phyloP scores from a whole-genome alignment of 306 rosid species.

The Sesbania bispinosa region DNA sequence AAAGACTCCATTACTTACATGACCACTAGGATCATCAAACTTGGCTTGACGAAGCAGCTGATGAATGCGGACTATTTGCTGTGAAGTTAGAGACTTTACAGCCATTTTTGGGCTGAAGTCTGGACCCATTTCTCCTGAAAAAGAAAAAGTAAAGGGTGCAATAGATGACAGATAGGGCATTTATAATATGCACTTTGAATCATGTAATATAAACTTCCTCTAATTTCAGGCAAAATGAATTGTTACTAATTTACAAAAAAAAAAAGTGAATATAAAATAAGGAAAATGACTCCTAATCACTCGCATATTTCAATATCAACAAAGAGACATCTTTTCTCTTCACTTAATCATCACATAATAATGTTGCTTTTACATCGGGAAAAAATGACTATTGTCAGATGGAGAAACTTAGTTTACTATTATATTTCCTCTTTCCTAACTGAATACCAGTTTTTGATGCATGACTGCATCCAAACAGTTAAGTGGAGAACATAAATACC shows the following conservation, averaged over 20 bases:
- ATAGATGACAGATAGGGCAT: neutral
- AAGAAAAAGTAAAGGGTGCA: neutral
- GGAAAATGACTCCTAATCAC: neutral
- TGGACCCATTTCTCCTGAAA: constrained; percentile 91
- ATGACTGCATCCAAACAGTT: neutral
- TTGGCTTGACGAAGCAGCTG: constrained; percentile 97
- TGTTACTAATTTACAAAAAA: too few relatives aligned
- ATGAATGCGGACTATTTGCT: constrained; percentile 90
- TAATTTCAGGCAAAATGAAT: neutral
- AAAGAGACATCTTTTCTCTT: constrained; percentile 7
- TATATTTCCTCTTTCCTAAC: too few relatives aligned
- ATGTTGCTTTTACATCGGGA: neutral
- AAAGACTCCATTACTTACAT: constrained; percentile 38
- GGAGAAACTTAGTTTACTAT: constrained; percentile 1
- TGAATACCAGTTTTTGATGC: neutral
- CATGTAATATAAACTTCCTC: constrained; percentile 10
- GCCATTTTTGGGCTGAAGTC: constrained; percentile 70
- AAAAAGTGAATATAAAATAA: neutral
- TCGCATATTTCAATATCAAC: constrained; percentile 1
- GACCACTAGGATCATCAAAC: constrained; percentile 95
- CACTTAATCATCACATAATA: too few relatives aligned
- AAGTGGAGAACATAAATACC: neutral
- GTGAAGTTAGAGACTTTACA: constrained; percentile 80
- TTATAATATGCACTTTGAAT: constrained; percentile 1
- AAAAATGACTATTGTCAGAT: neutral